A percentile compares a stretch with the other conserved stretches of the same genome.
Conservation (phyloP, 129 eudicot genomes). For the Saposhnikovia divaricata region DNA sequence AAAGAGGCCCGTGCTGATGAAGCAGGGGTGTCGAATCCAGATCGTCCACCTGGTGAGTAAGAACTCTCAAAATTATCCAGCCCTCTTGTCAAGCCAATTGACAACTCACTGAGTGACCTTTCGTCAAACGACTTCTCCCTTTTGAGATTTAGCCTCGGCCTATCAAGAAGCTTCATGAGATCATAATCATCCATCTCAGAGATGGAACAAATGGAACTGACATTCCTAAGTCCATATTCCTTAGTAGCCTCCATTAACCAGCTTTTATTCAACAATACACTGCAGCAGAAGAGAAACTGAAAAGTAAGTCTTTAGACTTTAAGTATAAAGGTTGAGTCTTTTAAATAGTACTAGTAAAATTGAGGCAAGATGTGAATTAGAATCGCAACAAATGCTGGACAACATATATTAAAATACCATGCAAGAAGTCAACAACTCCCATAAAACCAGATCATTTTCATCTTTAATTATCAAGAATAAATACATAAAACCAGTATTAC, state of each 20-base stretch:
- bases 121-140: slow-evolving; percentile 91
- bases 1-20: slow-evolving; percentile 83
- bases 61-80: slow-evolving; percentile 62
- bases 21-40: slow-evolving; percentile 75
- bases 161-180: slow-evolving; percentile 72
- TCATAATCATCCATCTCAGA: slow-evolving; percentile 87
- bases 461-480: background rate
- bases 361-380: background rate
- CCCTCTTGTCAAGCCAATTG: slow-evolving; percentile 65
- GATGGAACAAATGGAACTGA: slow-evolving; percentile 69
- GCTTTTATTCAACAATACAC: slow-evolving; percentile 18
- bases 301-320: background rate
- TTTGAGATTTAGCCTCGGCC: slow-evolving; percentile 62
- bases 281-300: slow-evolving; percentile 16
- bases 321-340: background rate
- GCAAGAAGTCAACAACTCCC: background rate
- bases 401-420: background rate
- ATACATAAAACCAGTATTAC: background rate
- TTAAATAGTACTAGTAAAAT: background rate
- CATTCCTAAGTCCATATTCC: slow-evolving; percentile 66
- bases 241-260: slow-evolving; percentile 46
- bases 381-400: background rate
- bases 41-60: slow-evolving; percentile 87
- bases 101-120: slow-evolving; percentile 92
- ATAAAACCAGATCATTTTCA: background rate